Evolutionary conservation across 768 basidiomycete genomes (phyloP), one percentile per base, ranked within the genome.

Genomic region (Tephrocybe sp.): DNA sequence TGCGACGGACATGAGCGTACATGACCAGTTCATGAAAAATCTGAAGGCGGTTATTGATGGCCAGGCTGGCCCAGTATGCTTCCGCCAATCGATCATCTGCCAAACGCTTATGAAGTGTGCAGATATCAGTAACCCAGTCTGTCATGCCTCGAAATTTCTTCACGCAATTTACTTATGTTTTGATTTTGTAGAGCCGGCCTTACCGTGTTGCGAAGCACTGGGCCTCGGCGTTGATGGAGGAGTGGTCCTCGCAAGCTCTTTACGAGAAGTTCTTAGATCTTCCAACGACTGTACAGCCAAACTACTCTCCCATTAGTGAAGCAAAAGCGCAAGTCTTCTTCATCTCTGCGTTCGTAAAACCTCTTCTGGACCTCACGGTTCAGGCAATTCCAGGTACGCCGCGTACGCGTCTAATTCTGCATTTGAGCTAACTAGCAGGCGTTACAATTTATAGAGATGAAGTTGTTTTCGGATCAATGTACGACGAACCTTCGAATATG

Each of bases 71-170:
- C 62, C 76, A 9, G 60, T 79, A 38, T 70, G 71, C 45, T 63
- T 70, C 57, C 79, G 84, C 48, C 78, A 88, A 58, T 73, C 89
- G 21, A 68, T 96, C 47, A 68, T 93, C 20, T 96, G 92, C 64
- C 93, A 98, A 62, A 89, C 90, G 3, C 72, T 99, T 45, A 85
- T 99, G 66, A 98, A 99, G 69, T 97, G 95, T 62, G 94, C 96
- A 15, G 97, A 99, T 71, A 98, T 99, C 62, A 94, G 92, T 65
- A 99, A 99, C 67, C 96, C 97, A 14, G 94, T 97, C 65, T 58
- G 94, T 81, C 25, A 17, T 47, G 21, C 32, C 44, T 44, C 37
- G 41, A 48, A n/a, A 6, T 34, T 12, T 56, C 32, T 45, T 40
- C 28, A 5, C 28, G n/a, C 43, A 33, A 36, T 43, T 45, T 30